Evolutionary conservation across 192 early-diverging fungal genomes (phyloP).

Genomic region (Backusella circina): DNA sequence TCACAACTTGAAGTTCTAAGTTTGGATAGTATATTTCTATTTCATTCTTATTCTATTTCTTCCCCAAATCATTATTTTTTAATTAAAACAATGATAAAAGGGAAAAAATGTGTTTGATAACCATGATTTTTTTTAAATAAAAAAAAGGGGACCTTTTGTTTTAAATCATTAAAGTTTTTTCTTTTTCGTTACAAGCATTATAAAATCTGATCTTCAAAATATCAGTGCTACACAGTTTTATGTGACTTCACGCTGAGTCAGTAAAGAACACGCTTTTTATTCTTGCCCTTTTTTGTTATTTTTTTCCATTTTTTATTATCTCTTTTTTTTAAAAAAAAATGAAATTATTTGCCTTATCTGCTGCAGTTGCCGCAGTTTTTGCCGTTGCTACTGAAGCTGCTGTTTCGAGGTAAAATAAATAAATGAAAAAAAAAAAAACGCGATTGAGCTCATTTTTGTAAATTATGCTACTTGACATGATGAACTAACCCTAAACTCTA

Average conservation of each 20-base stretch:
- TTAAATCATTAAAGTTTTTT: neutral
- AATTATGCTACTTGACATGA: neutral
- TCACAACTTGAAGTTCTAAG: conserved; percentile 95
- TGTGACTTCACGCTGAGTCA: neutral
- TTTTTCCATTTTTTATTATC: neutral
- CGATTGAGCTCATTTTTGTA: neutral
- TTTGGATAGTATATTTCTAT: neutral
- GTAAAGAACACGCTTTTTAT: neutral
- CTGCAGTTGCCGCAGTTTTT: conserved; percentile 12
- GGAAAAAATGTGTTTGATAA: neutral
- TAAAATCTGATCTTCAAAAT: neutral
- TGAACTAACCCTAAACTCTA: conserved; percentile 11
- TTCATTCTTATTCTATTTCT: neutral
- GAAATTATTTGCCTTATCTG: conserved; percentile 6
- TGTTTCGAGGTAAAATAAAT: conserved; percentile 7
- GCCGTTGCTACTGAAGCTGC: conserved; percentile 9
- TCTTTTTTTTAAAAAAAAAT: neutral
- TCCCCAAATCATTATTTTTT: neutral
- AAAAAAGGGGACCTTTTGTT: neutral
- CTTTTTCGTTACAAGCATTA: neutral
- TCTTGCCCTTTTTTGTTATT: neutral
- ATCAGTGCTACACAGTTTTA: neutral
- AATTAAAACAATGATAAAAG: neutral
- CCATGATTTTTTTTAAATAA: conserved; percentile 2
- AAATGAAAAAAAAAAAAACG: neutral